phyloP scores from a whole-genome alignment of 805 yeast genomes.

The Candida verbasci region DNA sequence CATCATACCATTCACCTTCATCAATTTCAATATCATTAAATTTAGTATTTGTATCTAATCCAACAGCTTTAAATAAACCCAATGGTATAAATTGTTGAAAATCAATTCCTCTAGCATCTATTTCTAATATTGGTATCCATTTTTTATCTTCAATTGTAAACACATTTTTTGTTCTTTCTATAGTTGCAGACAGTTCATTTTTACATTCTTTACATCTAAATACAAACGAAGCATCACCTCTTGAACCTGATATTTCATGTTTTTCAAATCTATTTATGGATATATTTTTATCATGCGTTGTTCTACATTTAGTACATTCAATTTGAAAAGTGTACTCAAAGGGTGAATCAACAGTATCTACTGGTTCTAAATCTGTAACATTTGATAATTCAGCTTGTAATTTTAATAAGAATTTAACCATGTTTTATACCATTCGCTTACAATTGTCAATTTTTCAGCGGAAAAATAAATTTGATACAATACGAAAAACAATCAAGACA shows the following conservation, averaged over 20 bases:
- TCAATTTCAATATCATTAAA: conserved; percentile 66
- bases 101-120: conserved; percentile 87
- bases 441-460: not conserved
- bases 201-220: conserved; percentile 71
- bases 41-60: conserved; percentile 45
- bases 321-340: conserved; percentile 74
- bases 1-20: conserved; percentile 92
- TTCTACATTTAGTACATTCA: conserved; percentile 77
- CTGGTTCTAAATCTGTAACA: conserved; percentile 53
- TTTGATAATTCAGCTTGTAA: conserved; percentile 47
- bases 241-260: conserved; percentile 62
- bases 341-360: conserved; percentile 56
- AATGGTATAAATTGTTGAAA: conserved; percentile 63
- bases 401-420: conserved; percentile 38
- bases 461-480: not conserved
- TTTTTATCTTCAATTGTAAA: conserved; percentile 36
- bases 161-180: conserved; percentile 27
- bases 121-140: conserved; percentile 49
- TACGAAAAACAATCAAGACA: not conserved
- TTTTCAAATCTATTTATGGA: conserved; percentile 63
- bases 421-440: conserved; percentile 9
- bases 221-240: conserved; percentile 81
- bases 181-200: conserved; percentile 32
- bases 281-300: conserved; percentile 65
- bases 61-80: conserved; percentile 56